These are phyloP conservation scores for Mortierella sp. DNA, from an alignment of 371 early-diverging fungal genomes.

Conservation along the genomic window DNA sequence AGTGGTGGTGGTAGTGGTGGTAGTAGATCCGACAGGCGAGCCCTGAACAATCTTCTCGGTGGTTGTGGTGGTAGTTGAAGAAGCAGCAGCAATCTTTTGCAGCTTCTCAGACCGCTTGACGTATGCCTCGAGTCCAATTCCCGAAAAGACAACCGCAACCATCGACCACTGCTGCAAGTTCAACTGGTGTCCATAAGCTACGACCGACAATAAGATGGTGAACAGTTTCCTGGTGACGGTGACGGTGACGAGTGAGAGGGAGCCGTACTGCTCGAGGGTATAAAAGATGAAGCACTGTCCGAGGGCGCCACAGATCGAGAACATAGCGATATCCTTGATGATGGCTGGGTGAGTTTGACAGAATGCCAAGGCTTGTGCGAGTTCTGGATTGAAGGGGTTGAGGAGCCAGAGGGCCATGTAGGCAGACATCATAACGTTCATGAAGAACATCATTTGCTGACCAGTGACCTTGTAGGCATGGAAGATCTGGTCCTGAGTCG, in stretches of 20 bases:
- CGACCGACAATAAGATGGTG: constrained; percentile 92
- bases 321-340: constrained; percentile 86
- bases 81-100: constrained; percentile 35
- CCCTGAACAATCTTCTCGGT: not conserved
- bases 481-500: constrained; percentile 98
- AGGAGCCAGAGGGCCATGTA: constrained; percentile 83
- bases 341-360: constrained; percentile 83
- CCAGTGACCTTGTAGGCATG: constrained; percentile 82
- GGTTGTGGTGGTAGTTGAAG: not conserved
- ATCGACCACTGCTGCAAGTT: constrained; percentile 89
- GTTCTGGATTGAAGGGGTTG: constrained; percentile 80
- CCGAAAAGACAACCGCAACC: constrained; percentile 90
- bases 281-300: constrained; percentile 99
- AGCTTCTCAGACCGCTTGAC: constrained; percentile 68
- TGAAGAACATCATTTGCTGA: constrained; percentile 98
- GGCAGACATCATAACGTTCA: constrained; percentile 88
- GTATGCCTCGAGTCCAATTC: constrained; percentile 84
- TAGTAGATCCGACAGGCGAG: not conserved
- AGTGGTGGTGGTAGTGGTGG: constrained; percentile 13
- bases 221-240: constrained; percentile 98
- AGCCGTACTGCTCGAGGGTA: constrained; percentile 93
- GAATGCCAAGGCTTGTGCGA: constrained; percentile 86
- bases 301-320: constrained; percentile 92
- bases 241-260: constrained; percentile 92
- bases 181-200: constrained; percentile 89